Base-by-base conservation (phyloP, 2,329 filamentous ascomycete species). In the Dactylonectria estremocensis region DNA sequence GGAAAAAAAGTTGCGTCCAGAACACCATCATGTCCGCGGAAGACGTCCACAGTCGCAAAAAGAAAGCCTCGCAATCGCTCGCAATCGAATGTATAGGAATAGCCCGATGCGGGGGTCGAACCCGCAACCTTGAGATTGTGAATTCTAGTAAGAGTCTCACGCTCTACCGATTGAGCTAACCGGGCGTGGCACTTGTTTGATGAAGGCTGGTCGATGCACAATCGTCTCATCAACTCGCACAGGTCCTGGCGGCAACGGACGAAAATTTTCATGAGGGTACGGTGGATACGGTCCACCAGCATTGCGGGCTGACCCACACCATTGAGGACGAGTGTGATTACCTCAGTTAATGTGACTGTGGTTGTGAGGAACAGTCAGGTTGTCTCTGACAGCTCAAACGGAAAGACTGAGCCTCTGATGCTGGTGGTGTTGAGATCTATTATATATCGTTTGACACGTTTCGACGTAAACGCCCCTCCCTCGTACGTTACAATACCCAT, bases 111-210 rank as follows among this genome's bases (percentile, higher is more conserved):
- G 79, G 79, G 79, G 80, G 79, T 85, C 84, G 84, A 87, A 88
- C 86, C 83, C 83, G 82, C 84, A 86, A 82, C 84, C 84, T 86
- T 85, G 83, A 87, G 85, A 86, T 86, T 43, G 75, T 56, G 72
- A 8, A 43, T 66, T 70, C 24, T 28, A 28, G 7, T 86, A 86
- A 86, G 88, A 90, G 89, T 90, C 89, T 89, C 85, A 89, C 88
- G 87, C 88, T 91, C 88, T 91, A 90, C 75, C 73, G 71, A 77
- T 77, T 77, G 72, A 78, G 72, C 74, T 77, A 77, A 74, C 74
- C 75, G 70, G 72, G 72, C 72, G 61, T 59, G 62, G 58, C 58
- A 63, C 62, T 56, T 64, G 14, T 43, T 43, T 43, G 40, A 43
- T 43, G 40, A 28, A 18, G 2, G 13, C 43, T 31, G 5, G 3